These are phyloP conservation scores for Phytophthora brassicae DNA, from an alignment of 352 stramenopile genomes.

Conservation along the genomic window DNA sequence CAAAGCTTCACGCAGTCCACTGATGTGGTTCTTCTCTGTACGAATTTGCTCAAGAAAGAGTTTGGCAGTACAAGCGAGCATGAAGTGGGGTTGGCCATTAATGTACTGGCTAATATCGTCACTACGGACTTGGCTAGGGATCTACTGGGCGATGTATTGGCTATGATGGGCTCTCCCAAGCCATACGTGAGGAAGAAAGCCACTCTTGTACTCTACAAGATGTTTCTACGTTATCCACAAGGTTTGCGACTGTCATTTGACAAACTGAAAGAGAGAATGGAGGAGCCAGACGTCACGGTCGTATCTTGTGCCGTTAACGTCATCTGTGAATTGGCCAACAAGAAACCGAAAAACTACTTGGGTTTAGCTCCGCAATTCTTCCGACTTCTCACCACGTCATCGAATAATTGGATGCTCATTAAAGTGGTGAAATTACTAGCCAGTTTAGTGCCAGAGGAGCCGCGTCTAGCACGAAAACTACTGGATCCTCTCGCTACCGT, in stretches of 20 bases:
- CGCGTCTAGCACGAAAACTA: slow-evolving; percentile 96
- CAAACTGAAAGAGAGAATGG: slow-evolving; percentile 95
- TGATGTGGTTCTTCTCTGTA: slow-evolving; percentile 98
- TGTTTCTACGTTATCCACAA: slow-evolving; percentile 98
- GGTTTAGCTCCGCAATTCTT: slow-evolving; percentile 98
- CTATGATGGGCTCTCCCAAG: slow-evolving; percentile 92
- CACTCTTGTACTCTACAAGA: slow-evolving; percentile 97
- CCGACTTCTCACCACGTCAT: slow-evolving; percentile 95
- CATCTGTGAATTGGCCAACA: slow-evolving; percentile 98
- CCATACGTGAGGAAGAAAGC: slow-evolving; percentile 99
- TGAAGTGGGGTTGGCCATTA: slow-evolving; percentile 97
- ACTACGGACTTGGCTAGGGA: slow-evolving; percentile 96
- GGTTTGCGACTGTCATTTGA: slow-evolving; percentile 98
- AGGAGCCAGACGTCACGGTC: slow-evolving; percentile 95
- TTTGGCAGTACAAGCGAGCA: slow-evolving; percentile 91
- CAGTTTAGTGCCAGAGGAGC: slow-evolving; percentile 97
- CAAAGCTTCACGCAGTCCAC: slow-evolving; percentile 97
- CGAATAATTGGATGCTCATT: slow-evolving; percentile 99
- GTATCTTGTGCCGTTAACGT: slow-evolving; percentile 99
- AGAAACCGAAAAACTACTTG: slow-evolving; percentile 99
- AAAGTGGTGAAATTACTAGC: slow-evolving; percentile 99
- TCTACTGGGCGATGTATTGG: slow-evolving; percentile 89
- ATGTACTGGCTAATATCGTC: slow-evolving; percentile 99
- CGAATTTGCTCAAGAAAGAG: slow-evolving; percentile 99
- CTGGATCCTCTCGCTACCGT: slow-evolving; percentile 97